Percentiles rank a stretch among this genome's conserved stretches.
phyloP scores from a whole-genome alignment of 2,329 filamentous ascomycete genomes.

The Xylaria sp. region DNA sequence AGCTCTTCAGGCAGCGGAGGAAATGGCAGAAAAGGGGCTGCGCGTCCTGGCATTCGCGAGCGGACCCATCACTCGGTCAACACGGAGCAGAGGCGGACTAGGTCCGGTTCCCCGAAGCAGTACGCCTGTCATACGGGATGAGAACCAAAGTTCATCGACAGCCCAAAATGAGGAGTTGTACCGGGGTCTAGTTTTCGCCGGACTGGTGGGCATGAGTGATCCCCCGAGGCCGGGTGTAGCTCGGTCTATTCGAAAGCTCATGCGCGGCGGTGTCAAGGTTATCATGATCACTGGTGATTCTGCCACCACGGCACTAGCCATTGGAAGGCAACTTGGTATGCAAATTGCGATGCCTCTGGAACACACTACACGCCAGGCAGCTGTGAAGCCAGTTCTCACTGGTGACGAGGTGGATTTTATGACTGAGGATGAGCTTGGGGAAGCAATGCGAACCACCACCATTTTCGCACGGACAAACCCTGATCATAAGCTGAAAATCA shows the following conservation, averaged over 20 bases:
- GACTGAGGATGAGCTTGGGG: constrained; percentile 76
- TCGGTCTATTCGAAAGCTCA: constrained; percentile 78
- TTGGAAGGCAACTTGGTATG: constrained; percentile 94
- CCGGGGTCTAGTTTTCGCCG: constrained; percentile 79
- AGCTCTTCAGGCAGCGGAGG: constrained; percentile 72
- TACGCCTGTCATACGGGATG: constrained; percentile 42
- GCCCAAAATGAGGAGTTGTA: constrained; percentile 66
- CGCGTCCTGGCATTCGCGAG: constrained; percentile 92
- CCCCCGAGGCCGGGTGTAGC: constrained; percentile 87
- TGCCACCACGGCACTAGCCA: constrained; percentile 88
- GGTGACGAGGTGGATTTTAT: constrained; percentile 93
- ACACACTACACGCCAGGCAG: constrained; percentile 49
- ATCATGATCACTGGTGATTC: constrained; percentile 99
- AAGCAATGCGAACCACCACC: constrained; percentile 80
- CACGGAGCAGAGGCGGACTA: constrained; percentile 38
- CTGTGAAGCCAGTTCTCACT: constrained; percentile 67
- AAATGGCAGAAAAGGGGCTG: constrained; percentile 83
- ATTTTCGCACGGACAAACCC: constrained; percentile 96
- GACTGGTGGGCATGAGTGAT: constrained; percentile 94
- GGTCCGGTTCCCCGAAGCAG: constrained; percentile 42
- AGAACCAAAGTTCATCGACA: constrained; percentile 36
- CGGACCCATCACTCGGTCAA: constrained; percentile 55
- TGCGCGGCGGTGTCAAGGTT: constrained; percentile 91
- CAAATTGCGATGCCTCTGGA: constrained; percentile 56
- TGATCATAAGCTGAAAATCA: constrained; percentile 97